Percentiles rank a stretch among this genome's conserved stretches.
These are phyloP conservation scores for Cicer bijugum DNA, from an alignment of 306 rosid genomes.

Conservation along the genomic window DNA sequence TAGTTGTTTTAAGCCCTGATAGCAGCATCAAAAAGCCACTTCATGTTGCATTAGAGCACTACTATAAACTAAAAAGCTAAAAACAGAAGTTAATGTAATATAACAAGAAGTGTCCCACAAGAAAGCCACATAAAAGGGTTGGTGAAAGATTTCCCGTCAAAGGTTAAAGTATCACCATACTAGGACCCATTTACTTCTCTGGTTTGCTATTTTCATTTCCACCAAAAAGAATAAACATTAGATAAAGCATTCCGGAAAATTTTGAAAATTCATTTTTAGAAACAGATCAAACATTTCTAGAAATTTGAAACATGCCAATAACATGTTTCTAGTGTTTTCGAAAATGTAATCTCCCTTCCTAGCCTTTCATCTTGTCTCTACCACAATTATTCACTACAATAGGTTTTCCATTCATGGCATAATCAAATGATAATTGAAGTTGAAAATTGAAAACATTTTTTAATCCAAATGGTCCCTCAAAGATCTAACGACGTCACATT, in stretches of 20 bases:
- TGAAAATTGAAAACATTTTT: background rate
- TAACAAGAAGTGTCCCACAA: background rate
- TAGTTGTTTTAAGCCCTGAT: constrained; percentile 29
- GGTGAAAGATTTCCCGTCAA: constrained; percentile 10
- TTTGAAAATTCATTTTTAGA: background rate
- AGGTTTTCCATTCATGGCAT: background rate
- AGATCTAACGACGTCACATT: background rate
- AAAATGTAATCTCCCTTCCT: background rate
- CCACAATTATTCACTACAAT: background rate
- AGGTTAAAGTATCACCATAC: constrained; percentile 4
- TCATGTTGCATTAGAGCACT: background rate
- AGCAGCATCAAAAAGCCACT: constrained; percentile 7
- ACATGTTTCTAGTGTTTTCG: background rate
- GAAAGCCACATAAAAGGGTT: constrained; percentile 21
- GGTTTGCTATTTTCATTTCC: constrained; percentile 1
- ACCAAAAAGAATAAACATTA: background rate
- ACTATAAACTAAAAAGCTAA: constrained; percentile 29
- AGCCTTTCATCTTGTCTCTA: background rate
- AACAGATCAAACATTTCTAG: background rate
- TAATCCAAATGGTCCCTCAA: background rate
- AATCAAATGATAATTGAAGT: background rate
- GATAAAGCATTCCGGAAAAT: background rate
- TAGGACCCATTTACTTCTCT: constrained; percentile 1
- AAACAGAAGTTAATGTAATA: constrained; percentile 24
- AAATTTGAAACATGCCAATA: background rate